Percentiles rank a stretch among this genome's conserved stretches.
These are phyloP conservation scores for Penicillium steckii DNA, from an alignment of 495 filamentous ascomycete genomes.

Conservation along the genomic window DNA sequence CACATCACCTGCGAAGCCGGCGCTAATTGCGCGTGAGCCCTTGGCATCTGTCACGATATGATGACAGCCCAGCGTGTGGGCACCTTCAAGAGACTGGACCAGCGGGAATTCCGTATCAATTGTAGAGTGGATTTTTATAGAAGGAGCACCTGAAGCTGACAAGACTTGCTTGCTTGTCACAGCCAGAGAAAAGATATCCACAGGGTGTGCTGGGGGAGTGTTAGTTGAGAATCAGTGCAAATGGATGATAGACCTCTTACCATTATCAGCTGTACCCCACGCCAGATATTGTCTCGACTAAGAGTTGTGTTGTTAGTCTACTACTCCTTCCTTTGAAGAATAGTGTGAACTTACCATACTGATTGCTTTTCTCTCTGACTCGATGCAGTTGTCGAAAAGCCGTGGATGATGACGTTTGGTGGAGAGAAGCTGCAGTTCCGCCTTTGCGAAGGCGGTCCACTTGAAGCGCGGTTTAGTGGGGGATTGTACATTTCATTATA, in stretches of 20 bases:
- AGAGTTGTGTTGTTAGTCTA: neutral
- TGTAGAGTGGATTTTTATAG: slow-evolving; percentile 74
- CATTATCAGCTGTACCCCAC: slow-evolving; percentile 83
- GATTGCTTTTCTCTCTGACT: too few relatives aligned
- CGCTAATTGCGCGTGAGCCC: slow-evolving; percentile 71
- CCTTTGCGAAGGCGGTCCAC: neutral
- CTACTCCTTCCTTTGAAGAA: neutral
- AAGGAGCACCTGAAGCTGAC: slow-evolving; percentile 79
- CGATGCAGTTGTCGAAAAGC: too few relatives aligned
- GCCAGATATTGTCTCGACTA: slow-evolving; percentile 99
- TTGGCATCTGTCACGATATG: slow-evolving; percentile 71
- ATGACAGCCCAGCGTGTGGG: slow-evolving; percentile 85
- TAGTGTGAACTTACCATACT: neutral
- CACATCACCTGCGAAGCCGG: slow-evolving; percentile 83
- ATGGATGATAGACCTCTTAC: slow-evolving; percentile 41
- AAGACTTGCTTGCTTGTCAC: slow-evolving; percentile 74
- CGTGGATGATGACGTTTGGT: slow-evolving; percentile 17
- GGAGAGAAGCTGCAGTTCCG: slow-evolving; percentile 4
- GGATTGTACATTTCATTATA: neutral
- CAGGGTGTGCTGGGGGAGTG: slow-evolving; percentile 65
- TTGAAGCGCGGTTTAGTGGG: neutral
- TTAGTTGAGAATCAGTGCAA: slow-evolving; percentile 20
- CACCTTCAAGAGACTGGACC: slow-evolving; percentile 68
- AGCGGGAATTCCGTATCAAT: slow-evolving; percentile 68
- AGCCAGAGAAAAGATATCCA: slow-evolving; percentile 87